Percentiles rank a stretch among this genome's conserved stretches.
phyloP scores from a whole-genome alignment of 148 eudicot species.

The Spergularia marina region DNA sequence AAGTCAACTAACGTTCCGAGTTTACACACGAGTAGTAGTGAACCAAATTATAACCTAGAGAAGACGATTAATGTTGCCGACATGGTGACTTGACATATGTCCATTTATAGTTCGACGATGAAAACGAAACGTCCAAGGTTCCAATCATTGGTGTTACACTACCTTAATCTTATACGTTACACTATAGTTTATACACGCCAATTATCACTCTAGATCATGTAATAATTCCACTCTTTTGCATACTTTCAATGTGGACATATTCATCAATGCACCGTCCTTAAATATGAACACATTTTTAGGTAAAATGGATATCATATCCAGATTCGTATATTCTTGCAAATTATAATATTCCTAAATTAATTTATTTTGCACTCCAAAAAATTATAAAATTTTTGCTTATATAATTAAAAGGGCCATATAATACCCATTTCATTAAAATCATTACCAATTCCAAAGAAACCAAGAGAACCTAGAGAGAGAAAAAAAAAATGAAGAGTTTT shows the following conservation, averaged over 20 bases:
- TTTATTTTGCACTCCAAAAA: not conserved
- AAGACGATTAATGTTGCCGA: too few relatives aligned
- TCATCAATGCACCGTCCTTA: conserved; percentile 1
- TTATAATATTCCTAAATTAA: not conserved
- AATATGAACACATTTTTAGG: conserved; percentile 13
- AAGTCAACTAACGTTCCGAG: too few relatives aligned
- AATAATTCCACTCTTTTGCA: not conserved
- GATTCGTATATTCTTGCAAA: not conserved
- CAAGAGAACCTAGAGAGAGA: not conserved
- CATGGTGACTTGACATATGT: too few relatives aligned
- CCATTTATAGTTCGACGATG: too few relatives aligned
- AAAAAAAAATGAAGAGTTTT: conserved; percentile 8
- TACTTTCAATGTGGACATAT: conserved; percentile 3
- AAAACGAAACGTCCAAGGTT: too few relatives aligned
- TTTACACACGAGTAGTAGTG: too few relatives aligned
- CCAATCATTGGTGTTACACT: too few relatives aligned
- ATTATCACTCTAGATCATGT: too few relatives aligned
- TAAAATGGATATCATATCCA: not conserved
- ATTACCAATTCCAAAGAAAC: not conserved
- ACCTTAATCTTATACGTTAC: too few relatives aligned
- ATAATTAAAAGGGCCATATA: not conserved
- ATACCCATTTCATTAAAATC: not conserved
- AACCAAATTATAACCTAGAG: too few relatives aligned
- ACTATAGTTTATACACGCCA: too few relatives aligned
- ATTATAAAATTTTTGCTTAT: not conserved